Base-by-base conservation (phyloP, 352 stramenopile species). In the Pythium sukuiense region DNA sequence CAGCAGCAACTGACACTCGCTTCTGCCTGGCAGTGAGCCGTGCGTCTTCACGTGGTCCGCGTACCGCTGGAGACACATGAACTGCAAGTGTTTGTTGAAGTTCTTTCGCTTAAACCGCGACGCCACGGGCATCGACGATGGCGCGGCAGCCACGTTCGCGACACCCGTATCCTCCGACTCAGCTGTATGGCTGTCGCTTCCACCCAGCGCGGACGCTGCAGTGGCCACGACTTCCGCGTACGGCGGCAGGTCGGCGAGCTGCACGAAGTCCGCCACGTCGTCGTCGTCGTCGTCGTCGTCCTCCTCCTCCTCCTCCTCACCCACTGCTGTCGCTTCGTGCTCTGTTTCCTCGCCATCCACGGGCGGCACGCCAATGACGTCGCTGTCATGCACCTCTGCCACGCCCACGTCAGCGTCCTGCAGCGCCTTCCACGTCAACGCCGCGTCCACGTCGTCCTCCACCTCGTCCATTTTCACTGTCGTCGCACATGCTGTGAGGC, bases 61-160 rank as follows among this genome's bases (percentile, higher is more conserved):
- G 58, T 91, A 91, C 5, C 76, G 70, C 65, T 85, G 69, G 9
- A 91, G 76, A 63, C 80, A 78, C 26, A 86, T 53, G 37, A 89
- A 67, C 62, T 91, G 83, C 11, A 91, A 63, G 55, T 79, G 63
- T 61, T 91, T 89, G 65, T 79, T 89, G 53, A 89, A 81, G 73
- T 88, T 89, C 56, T 84, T 88, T 43, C 83, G 80, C 67, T 91
- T 91, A 29, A 76, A 66, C 9, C 79, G 63, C 55, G 72, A 65
- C 0, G 65, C 49, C 26, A 52, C 45, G 11, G 37, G 14, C 14
- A 49, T 32, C 16, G 64, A 8, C 26, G 12, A 7, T 7, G 52
- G n/a, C 32, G 45, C 35, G 2, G 43, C 29, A 30, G 41, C 13
- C 33, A 24, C 11, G 14, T 16, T 16, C 32, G 41, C 16, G 32